phyloP scores from a whole-genome alignment of 306 rosid genomes.

The Styphnolobium japonicum region DNA sequence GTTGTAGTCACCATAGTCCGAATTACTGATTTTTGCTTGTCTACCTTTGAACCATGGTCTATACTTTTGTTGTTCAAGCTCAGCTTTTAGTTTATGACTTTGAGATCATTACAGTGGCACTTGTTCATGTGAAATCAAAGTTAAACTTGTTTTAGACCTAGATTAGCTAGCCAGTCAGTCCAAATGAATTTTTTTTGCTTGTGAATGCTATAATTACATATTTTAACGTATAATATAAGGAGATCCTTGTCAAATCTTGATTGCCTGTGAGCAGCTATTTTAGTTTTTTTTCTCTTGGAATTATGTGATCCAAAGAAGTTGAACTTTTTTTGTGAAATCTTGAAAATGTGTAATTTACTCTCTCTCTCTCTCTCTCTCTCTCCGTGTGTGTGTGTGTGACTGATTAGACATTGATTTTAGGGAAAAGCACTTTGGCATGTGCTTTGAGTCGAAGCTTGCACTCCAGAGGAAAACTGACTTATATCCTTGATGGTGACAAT shows the following conservation, averaged over 20 bases:
- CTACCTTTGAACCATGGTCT: not conserved
- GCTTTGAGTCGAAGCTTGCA: conserved; percentile 77
- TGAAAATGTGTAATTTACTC: too few species aligned
- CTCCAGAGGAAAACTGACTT: conserved; percentile 67
- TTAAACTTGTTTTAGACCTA: not conserved
- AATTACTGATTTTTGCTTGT: conserved; percentile 5
- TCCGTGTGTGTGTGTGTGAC: too few species aligned
- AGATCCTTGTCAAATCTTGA: too few species aligned
- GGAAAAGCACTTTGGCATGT: conserved; percentile 94
- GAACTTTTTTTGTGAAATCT: too few species aligned
- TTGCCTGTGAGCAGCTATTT: too few species aligned
- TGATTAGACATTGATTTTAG: conserved; percentile 43
- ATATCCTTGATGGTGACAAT: conserved; percentile 92
- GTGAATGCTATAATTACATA: not conserved
- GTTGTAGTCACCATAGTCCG: not conserved
- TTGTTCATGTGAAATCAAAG: not conserved
- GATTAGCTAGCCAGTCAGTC: not conserved
- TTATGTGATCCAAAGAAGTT: too few species aligned
- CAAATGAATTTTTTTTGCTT: not conserved
- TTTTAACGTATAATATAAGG: not conserved
- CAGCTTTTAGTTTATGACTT: not conserved
- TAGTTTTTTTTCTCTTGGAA: too few species aligned
- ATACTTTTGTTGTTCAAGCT: not conserved
- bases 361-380: conserved; percentile 2
- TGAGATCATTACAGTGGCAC: not conserved